Evolutionary conservation across 306 rosid species (phyloP), one percentile per base, ranked within the genome.

Genomic region (Acacia confusa): DNA sequence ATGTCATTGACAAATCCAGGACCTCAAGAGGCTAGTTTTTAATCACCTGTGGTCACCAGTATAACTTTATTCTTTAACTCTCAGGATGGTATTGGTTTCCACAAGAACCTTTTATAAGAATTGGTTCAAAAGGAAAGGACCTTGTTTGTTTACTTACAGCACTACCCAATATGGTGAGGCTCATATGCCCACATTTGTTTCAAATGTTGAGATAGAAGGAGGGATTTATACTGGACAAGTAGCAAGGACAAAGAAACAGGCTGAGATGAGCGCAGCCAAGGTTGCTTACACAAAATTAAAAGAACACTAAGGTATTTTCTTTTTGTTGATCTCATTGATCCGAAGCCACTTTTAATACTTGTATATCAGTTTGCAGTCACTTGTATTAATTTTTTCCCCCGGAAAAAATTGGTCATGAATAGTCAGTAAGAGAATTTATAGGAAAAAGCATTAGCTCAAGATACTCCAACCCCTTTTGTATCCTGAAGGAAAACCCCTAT

Each of bases 21-120:
- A 78, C 75, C 80, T 81, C 86, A 86, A 89, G 91, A 93, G 92
- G 98, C 80, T 85, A 86, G 89, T 88, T 77, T 87, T 74, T 78
- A 34, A 82, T 73, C 70, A n/a, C 47, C 11, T 82, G 7, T 82
- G 25, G 63, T 55, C 76, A 69, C 70, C 69, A 50, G 45, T 15
- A 70, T 81, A 19, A 44, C 41, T 78, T 48, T 68, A 27, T 43
- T 82, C 27, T 78, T 19, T 34, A 74, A 74, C 71, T 72, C 79
- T 82, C 79, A 93, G 98, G 91, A 87, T 61, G 85, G 83, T 72
- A 40, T 69, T 28, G 74, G 81, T 71, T 77, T 88, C 19, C 92
- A 92, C 91, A 93, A 95, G 85, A 93, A 89, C 70, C 91, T 95
- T 47, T 82, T 93, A 68, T 94, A 95, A 89, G 94, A 95, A 77